Evolutionary conservation across 2,329 filamentous ascomycete species (phyloP), one percentile per base, ranked within the genome.

Genomic region (Penicillium psychrosexuale): DNA sequence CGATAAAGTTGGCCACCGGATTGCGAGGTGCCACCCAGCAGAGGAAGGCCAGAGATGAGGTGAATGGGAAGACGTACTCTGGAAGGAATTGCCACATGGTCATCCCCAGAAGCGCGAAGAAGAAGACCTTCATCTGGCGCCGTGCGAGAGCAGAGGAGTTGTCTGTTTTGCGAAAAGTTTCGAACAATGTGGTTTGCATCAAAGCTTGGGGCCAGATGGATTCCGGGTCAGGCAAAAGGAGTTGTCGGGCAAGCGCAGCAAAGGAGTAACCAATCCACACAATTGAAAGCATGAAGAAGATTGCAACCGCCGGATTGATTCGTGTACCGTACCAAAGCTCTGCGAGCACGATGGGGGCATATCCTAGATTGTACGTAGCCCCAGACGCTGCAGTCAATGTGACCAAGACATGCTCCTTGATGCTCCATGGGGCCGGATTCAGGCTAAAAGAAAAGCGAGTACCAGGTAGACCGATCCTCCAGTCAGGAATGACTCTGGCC

Each of bases 11-110:
- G 57, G 82, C 83, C 0, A 79, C 75, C 2, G 76, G 67, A 60
- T 84, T 85, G 15, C 75, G 75, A 1, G 82, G 83, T 2, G 83
- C 83, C 2, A 86, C 82, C 83, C 83, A 86, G 69, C 84, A 86
- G 5, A 86, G 74, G 47, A 85, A 84, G 2, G 83, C 82, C 8
- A 86, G 72, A 0, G 83, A 85, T 8, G 78, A 81, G 1, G 84
- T 73, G 65, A 86, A 81, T 0, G 83, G 83, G 53, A 85, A 85
- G 1, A 80, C 76, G 49, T 78, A 86, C 64, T 86, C 83, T 0
- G 83, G 83, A 0, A 86, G 68, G 56, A 86, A 85, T 55, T 86
- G 82, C 83, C 84, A 86, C 0, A 84, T 59, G 0, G 78, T 82
- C 50, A 84, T 75, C 4, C 74, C 82, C 0, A 79, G 55, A 0